Conservation (phyloP, 2,329 filamentous ascomycete species). For the Pyricularia pennisetigena region DNA sequence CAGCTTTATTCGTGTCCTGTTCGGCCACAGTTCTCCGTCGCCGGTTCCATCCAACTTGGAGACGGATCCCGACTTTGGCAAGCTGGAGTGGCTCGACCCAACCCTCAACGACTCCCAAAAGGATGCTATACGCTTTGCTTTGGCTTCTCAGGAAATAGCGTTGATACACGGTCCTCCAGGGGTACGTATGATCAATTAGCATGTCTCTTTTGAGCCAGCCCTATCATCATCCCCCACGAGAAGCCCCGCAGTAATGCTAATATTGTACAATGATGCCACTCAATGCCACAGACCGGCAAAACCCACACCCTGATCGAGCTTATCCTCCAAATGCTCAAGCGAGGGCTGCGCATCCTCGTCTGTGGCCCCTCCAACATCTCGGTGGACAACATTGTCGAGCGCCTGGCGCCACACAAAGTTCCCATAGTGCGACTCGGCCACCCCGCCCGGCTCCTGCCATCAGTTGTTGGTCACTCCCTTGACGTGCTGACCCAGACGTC, state of each 20-base stretch:
- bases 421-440: conserved; percentile 87
- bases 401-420: conserved; percentile 73
- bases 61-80: conserved; percentile 29
- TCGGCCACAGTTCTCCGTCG: conserved; percentile 46
- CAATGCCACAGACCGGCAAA: conserved; percentile 64
- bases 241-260: conserved; percentile 2
- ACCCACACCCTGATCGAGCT: conserved; percentile 94
- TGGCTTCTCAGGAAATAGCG: conserved; percentile 72
- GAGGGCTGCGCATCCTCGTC: conserved; percentile 69
- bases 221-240: not conserved
- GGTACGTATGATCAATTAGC: conserved; percentile 25
- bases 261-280: conserved; percentile 6
- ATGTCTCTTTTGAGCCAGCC: not conserved
- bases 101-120: conserved; percentile 58
- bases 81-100: conserved; percentile 50
- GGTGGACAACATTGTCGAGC: conserved; percentile 96
- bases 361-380: conserved; percentile 95
- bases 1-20: conserved; percentile 50
- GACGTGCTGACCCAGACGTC: conserved; percentile 87
- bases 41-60: conserved; percentile 31
- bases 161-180: conserved; percentile 93
- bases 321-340: conserved; percentile 78
- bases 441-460: conserved; percentile 80
- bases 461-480: conserved; percentile 79
- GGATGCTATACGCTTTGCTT: conserved; percentile 67